Conservation (phyloP, 345 rosid genomes). For the Linum lewisii region DNA sequence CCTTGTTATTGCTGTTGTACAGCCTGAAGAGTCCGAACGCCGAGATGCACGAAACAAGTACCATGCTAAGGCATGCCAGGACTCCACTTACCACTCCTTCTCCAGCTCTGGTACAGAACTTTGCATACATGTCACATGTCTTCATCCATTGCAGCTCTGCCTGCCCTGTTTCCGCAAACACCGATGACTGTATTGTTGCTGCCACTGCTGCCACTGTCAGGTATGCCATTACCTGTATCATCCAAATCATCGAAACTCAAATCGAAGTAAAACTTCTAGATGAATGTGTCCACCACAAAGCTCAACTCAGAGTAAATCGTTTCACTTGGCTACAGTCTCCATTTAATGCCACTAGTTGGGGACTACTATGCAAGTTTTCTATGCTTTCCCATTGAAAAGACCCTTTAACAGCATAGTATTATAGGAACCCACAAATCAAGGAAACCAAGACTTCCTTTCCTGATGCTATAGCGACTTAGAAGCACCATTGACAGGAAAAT, state of each 20-base stretch:
- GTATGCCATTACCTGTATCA: constrained; percentile 65
- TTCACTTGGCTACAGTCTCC: too few relatives aligned
- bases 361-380: too few relatives aligned
- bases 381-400: too few relatives aligned
- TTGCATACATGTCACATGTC: constrained; percentile 62
- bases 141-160: constrained; percentile 81
- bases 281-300: too few relatives aligned
- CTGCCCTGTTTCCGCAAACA: constrained; percentile 62
- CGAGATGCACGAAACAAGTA: constrained; percentile 50
- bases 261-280: too few relatives aligned
- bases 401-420: too few relatives aligned
- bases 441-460: too few relatives aligned
- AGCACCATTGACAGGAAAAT: too few relatives aligned
- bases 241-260: neutral
- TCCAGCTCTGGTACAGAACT: constrained; percentile 67
- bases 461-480: too few relatives aligned
- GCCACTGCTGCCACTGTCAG: constrained; percentile 64
- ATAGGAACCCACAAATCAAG: too few relatives aligned
- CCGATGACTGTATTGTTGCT: constrained; percentile 59
- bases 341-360: too few relatives aligned
- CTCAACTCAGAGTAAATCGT: too few relatives aligned
- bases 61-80: constrained; percentile 46
- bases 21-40: constrained; percentile 79
- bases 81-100: constrained; percentile 49
- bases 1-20: constrained; percentile 39